Conservation (phyloP, 1,284 basidiomycete species). For the Cutaneotrichosporon spelunceum region DNA sequence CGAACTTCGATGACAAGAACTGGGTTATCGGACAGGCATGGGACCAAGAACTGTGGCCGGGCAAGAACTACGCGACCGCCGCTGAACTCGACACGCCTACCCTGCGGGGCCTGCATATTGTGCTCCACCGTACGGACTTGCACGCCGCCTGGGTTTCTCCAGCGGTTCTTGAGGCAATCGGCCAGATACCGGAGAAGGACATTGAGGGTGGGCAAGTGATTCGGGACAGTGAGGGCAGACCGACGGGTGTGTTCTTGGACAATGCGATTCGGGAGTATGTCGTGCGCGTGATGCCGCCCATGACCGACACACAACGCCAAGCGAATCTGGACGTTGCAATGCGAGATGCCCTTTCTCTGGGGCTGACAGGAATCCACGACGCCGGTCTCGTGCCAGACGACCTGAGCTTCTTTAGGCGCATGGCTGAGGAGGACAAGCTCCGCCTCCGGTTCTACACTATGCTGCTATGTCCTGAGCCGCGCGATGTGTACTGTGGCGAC, state of each 20-base stretch:
- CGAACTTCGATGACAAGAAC: constrained; percentile 52
- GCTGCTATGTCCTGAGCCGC: constrained; percentile 55
- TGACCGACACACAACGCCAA: constrained; percentile 60
- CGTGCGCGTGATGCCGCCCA: constrained; percentile 57
- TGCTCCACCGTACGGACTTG: constrained; percentile 69
- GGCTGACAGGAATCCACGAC: constrained; percentile 80
- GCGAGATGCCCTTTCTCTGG: constrained; percentile 65
- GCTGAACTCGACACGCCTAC: constrained; percentile 66
- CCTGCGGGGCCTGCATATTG: constrained; percentile 64
- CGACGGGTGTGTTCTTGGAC: constrained; percentile 62
- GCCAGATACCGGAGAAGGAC: constrained; percentile 55
- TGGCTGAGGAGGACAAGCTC: constrained; percentile 62
- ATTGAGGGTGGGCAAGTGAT: constrained; percentile 75
- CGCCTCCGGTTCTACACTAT: constrained; percentile 75
- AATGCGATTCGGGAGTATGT: constrained; percentile 46
- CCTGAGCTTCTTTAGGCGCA: constrained; percentile 67
- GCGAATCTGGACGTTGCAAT: constrained; percentile 64
- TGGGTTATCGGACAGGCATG: constrained; percentile 89
- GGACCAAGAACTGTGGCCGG: constrained; percentile 73
- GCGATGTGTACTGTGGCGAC: constrained; percentile 64
- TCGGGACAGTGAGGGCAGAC: constrained; percentile 61
- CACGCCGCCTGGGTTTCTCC: constrained; percentile 81
- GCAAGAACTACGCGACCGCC: constrained; percentile 69
- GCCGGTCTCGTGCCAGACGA: constrained; percentile 60
- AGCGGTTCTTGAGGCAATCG: constrained; percentile 61